phyloP scores from a whole-genome alignment of 345 rosid genomes.

The Turnera subulata region DNA sequence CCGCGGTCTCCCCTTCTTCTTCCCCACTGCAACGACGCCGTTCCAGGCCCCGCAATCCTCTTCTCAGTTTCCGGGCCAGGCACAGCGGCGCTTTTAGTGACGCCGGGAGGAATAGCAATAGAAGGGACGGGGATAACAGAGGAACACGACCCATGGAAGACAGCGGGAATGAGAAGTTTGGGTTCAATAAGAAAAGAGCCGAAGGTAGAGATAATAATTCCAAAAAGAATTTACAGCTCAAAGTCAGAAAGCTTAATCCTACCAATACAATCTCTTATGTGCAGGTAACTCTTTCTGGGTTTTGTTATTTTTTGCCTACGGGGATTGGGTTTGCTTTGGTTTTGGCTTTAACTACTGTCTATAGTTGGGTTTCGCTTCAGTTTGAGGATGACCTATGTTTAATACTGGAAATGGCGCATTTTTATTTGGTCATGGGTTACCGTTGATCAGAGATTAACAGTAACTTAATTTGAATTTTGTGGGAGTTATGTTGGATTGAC shows the following conservation, averaged over 20 bases:
- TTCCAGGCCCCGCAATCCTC: slow-evolving; percentile 27
- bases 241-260: slow-evolving; percentile 66
- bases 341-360: background rate
- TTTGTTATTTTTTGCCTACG: background rate
- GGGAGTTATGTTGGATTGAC: background rate
- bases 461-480: background rate
- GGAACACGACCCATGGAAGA: slow-evolving; percentile 38
- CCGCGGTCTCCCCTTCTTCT: slow-evolving; percentile 31
- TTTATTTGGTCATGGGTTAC: background rate
- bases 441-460: background rate
- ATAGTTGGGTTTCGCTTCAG: background rate
- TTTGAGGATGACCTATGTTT: too few species aligned
- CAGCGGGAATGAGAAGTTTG: slow-evolving; percentile 29
- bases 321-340: too few species aligned
- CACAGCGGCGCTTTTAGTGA: slow-evolving; percentile 32
- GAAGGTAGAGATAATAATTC: slow-evolving; percentile 62
- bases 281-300: slow-evolving; percentile 40
- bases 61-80: slow-evolving; percentile 33
- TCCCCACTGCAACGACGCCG: slow-evolving; percentile 35
- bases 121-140: slow-evolving; percentile 4
- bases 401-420: too few species aligned
- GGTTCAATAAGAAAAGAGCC: slow-evolving; percentile 83
- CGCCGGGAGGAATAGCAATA: slow-evolving; percentile 17
- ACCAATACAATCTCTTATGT: slow-evolving; percentile 84
- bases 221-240: slow-evolving; percentile 68